These are phyloP conservation scores for Hypoxylon fuscum DNA, from an alignment of 495 filamentous ascomycete species.

Conservation along the genomic window DNA sequence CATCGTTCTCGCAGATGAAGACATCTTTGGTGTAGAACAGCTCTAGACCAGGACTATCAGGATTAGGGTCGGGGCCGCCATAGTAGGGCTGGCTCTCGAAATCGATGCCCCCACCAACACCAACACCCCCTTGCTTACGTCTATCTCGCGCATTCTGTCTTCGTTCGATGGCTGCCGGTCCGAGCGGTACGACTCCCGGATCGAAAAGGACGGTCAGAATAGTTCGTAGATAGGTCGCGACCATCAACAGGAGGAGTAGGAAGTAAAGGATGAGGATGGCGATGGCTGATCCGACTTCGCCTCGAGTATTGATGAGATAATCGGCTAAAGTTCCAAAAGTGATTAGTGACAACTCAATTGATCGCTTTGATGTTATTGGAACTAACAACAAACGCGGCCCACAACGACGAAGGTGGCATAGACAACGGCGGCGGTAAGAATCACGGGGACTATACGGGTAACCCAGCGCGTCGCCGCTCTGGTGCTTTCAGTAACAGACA, in stretches of 20 bases:
- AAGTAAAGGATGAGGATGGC: conserved; percentile 77
- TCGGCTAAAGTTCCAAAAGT: conserved; percentile 57
- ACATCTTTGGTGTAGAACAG: conserved; percentile 79
- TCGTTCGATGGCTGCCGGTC: conserved; percentile 50
- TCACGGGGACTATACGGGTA: conserved; percentile 51
- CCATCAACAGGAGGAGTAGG: conserved; percentile 69
- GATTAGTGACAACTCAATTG: conserved; percentile 1
- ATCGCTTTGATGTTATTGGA: too few species aligned
- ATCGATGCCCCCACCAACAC: conserved; percentile 42
- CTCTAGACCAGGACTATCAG: conserved; percentile 59
- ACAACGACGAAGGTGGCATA: conserved; percentile 55
- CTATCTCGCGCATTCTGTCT: conserved; percentile 33
- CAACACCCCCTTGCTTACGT: conserved; percentile 31
- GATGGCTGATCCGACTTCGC: conserved; percentile 65
- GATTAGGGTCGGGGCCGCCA: conserved; percentile 46
- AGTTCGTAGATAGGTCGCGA: conserved; percentile 74
- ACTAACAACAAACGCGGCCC: conserved; percentile 54
- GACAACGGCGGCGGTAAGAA: conserved; percentile 50
- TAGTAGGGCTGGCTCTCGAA: conserved; percentile 53
- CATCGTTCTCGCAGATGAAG: conserved; percentile 82
- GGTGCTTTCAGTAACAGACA: conserved; percentile 44
- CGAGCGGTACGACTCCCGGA: conserved; percentile 74
- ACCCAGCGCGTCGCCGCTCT: conserved; percentile 56
- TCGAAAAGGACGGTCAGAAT: conserved; percentile 68
- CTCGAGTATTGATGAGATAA: conserved; percentile 65